Evolutionary conservation across 2,329 filamentous ascomycete species (phyloP).

Genomic region (Apiospora saccharicola): DNA sequence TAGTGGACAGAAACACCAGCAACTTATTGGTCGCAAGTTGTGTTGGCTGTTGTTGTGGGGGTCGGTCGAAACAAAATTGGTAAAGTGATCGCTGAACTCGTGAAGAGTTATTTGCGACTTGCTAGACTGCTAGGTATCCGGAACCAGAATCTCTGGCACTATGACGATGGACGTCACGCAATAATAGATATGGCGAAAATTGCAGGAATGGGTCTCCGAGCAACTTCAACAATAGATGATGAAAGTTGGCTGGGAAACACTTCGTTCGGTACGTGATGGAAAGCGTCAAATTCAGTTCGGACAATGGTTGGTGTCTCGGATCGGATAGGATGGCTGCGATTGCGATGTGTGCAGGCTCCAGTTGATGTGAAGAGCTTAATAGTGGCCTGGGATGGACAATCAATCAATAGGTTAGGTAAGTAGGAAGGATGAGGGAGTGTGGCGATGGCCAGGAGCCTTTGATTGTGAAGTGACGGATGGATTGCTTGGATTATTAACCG

Average conservation of each 20-base stretch:
- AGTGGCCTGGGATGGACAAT: not conserved
- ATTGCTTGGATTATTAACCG: constrained; percentile 6
- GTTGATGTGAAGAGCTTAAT: not conserved
- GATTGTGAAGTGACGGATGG: not conserved
- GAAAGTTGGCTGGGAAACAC: not conserved
- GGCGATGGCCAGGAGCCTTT: not conserved
- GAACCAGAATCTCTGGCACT: not conserved
- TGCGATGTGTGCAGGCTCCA: not conserved
- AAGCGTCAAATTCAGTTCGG: not conserved
- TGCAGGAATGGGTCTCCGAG: not conserved
- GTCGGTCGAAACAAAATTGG: not conserved
- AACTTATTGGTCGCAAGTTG: not conserved
- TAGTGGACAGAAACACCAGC: not conserved
- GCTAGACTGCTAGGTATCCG: not conserved
- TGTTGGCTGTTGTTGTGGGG: not conserved
- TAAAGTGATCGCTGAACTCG: not conserved
- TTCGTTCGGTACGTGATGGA: not conserved
- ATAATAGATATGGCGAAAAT: not conserved
- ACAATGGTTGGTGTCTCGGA: not conserved
- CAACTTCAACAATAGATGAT: not conserved
- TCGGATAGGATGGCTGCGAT: not conserved
- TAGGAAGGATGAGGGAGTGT: not conserved
- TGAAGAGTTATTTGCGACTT: not conserved
- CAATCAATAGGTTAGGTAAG: not conserved
- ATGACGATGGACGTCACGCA: not conserved